phyloP scores from a whole-genome alignment of 2,329 filamentous ascomycete genomes.

The Allantophomopsis cytisporea region DNA sequence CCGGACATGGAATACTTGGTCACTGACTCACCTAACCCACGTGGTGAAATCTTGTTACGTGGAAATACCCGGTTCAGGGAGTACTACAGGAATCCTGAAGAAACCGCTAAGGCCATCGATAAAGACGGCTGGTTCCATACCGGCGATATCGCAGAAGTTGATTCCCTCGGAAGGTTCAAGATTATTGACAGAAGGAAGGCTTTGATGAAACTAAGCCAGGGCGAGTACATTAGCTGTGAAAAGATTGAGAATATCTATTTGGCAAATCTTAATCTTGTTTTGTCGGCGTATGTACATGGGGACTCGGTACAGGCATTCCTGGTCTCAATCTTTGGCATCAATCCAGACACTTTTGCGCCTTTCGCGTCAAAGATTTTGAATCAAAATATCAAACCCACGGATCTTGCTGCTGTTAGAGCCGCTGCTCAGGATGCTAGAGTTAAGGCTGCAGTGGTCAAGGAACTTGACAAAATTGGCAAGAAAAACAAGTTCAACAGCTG shows the following conservation, averaged over 20 bases:
- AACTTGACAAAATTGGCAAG: slow-evolving; percentile 66
- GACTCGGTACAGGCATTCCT: slow-evolving; percentile 71
- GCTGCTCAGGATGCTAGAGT: slow-evolving; percentile 59
- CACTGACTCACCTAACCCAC: slow-evolving; percentile 77
- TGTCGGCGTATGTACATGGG: slow-evolving; percentile 80
- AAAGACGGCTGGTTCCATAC: slow-evolving; percentile 95
- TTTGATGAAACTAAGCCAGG: slow-evolving; percentile 94
- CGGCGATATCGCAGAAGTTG: slow-evolving; percentile 79
- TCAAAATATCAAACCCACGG: slow-evolving; percentile 45
- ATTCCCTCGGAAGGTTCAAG: slow-evolving; percentile 73
- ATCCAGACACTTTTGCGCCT: slow-evolving; percentile 69
- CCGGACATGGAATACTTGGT: slow-evolving; percentile 90
- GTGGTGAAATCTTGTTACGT: slow-evolving; percentile 78
- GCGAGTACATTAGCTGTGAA: slow-evolving; percentile 96
- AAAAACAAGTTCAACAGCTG: slow-evolving; percentile 86
- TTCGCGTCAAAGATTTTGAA: slow-evolving; percentile 70
- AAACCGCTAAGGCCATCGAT: slow-evolving; percentile 72
- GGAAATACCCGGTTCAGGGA: slow-evolving; percentile 70
- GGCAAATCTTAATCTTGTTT: slow-evolving; percentile 64
- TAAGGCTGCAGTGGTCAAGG: slow-evolving; percentile 59
- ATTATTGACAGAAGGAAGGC: slow-evolving; percentile 98
- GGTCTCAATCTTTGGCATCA: slow-evolving; percentile 78
- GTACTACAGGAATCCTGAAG: slow-evolving; percentile 83
- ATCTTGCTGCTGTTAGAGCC: slow-evolving; percentile 52
- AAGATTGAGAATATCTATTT: slow-evolving; percentile 92